Evolutionary conservation across 2,329 filamentous ascomycete species (phyloP).

Genomic region (Elsinoe arachidis): DNA sequence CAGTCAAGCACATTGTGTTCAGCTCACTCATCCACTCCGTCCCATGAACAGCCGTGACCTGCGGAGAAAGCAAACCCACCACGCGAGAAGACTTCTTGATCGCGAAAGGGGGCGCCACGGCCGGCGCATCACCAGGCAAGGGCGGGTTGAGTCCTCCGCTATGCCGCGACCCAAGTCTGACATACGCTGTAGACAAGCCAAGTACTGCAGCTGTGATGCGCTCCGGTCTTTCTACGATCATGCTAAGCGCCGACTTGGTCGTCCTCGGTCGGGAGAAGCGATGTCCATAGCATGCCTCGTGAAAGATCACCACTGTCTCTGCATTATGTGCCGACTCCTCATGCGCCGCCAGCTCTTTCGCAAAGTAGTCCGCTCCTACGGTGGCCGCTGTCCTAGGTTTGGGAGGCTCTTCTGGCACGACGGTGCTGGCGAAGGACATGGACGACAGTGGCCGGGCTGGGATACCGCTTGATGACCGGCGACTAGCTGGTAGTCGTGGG

Average conservation of each 20-base stretch:
- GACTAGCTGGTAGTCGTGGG: background rate
- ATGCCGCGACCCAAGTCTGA: conserved; percentile 77
- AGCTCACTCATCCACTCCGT: conserved; percentile 90
- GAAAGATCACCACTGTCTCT: conserved; percentile 68
- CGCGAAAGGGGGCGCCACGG: conserved; percentile 64
- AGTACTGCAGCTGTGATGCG: conserved; percentile 74
- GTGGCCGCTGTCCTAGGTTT: conserved; percentile 5
- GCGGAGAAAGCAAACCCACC: conserved; percentile 61
- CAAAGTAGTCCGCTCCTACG: conserved; percentile 49
- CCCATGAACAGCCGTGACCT: conserved; percentile 86
- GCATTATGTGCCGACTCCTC: conserved; percentile 36
- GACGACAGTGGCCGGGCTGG: background rate
- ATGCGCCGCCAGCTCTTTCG: conserved; percentile 58
- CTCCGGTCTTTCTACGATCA: conserved; percentile 90
- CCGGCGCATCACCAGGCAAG: conserved; percentile 52
- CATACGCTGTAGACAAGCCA: conserved; percentile 79
- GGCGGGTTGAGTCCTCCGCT: conserved; percentile 60
- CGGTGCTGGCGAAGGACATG: conserved; percentile 5
- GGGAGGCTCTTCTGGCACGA: background rate
- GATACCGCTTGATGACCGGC: conserved; percentile 6
- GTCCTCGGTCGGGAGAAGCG: conserved; percentile 77
- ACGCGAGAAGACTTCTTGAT: conserved; percentile 72
- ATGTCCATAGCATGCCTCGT: conserved; percentile 93
- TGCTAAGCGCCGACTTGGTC: conserved; percentile 59
- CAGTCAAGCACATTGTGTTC: conserved; percentile 71